Percentiles rank a stretch among this genome's conserved stretches.
Evolutionary conservation across 208 protist genomes (phyloP).

Genomic region (Trypanosoma platydactyli): DNA sequence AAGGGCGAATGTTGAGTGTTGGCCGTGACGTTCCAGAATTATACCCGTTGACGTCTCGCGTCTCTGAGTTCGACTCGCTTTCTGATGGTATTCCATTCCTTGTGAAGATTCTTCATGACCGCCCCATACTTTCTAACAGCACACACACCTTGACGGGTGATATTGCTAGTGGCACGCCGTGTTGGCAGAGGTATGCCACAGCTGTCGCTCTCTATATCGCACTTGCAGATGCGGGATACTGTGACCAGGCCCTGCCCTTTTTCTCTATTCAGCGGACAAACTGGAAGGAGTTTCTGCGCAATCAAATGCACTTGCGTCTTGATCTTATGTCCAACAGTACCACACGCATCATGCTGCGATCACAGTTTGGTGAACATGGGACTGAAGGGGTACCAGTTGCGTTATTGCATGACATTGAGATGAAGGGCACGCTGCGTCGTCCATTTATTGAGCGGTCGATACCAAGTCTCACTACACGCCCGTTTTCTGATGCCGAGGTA

Average conservation of each 20-base stretch:
- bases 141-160: background rate
- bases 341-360: slow-evolving; percentile 6
- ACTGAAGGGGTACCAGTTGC: slow-evolving; percentile 27
- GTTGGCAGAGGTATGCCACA: slow-evolving; percentile 55
- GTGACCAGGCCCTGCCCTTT: slow-evolving; percentile 50
- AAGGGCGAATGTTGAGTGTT: slow-evolving; percentile 27
- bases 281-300: slow-evolving; percentile 23
- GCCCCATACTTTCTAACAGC: background rate
- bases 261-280: slow-evolving; percentile 45
- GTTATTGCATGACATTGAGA: slow-evolving; percentile 25
- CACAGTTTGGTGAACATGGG: background rate
- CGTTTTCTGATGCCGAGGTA: slow-evolving; percentile 81
- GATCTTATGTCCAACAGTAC: slow-evolving; percentile 32
- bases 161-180: slow-evolving; percentile 26
- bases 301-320: slow-evolving; percentile 33
- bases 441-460: background rate
- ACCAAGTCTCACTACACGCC: slow-evolving; percentile 44
- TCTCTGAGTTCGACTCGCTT: background rate
- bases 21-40: background rate
- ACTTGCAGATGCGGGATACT: slow-evolving; percentile 49
- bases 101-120: slow-evolving; percentile 13
- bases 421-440: slow-evolving; percentile 31
- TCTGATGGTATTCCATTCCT: slow-evolving; percentile 21
- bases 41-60: slow-evolving; percentile 6
- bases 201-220: slow-evolving; percentile 54